These are phyloP conservation scores for Elongisporangium senticosum DNA, from an alignment of 352 stramenopile species.

Conservation along the genomic window DNA sequence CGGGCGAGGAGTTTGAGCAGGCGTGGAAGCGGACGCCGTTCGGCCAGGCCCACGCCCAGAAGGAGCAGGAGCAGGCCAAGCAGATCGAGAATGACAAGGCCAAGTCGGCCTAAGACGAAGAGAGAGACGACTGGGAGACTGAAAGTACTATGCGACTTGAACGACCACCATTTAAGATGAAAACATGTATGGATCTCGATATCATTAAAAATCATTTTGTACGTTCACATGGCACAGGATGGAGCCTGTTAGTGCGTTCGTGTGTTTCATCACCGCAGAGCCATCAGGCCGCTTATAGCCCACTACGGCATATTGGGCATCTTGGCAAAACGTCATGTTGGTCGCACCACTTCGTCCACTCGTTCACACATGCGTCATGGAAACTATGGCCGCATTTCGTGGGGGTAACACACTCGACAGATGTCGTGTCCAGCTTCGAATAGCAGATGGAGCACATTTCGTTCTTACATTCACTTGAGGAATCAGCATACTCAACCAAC, in stretches of 20 bases:
- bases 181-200: too few species aligned
- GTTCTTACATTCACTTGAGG: neutral
- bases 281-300: too few species aligned
- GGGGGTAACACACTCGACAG: neutral
- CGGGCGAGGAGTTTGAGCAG: constrained; percentile 57
- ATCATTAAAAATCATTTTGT: too few species aligned
- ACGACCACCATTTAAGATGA: too few species aligned
- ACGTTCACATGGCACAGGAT: too few species aligned
- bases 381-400: constrained; percentile 12
- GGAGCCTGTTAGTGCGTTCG: too few species aligned
- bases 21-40: constrained; percentile 62
- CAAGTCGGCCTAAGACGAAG: too few species aligned
- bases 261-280: too few species aligned
- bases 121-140: too few species aligned
- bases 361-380: constrained; percentile 8
- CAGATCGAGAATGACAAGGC: neutral
- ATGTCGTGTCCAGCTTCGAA: neutral
- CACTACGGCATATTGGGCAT: constrained; percentile 11
- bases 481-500: neutral
- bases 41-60: constrained; percentile 27
- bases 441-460: neutral
- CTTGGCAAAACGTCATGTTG: constrained; percentile 3
- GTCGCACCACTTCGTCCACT: constrained; percentile 11
- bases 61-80: constrained; percentile 7
- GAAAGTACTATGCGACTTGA: too few species aligned